Percentiles rank a stretch among this genome's conserved stretches.
Evolutionary conservation across 305 asterid species (phyloP).

Genomic region (Fraxinus albicans): DNA sequence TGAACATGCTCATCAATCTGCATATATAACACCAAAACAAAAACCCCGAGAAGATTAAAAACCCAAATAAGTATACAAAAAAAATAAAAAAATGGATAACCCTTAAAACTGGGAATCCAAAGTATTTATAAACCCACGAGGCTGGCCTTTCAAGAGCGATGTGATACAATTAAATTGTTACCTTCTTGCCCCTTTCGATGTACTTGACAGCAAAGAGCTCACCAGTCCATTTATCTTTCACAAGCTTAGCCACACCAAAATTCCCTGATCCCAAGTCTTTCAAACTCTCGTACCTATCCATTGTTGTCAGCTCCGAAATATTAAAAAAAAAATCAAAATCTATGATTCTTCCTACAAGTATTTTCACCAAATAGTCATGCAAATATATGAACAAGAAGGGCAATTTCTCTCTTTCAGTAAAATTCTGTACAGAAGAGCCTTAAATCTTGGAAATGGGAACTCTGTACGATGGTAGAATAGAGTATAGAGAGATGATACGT

Average conservation of each 20-base stretch:
- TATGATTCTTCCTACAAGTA: background rate
- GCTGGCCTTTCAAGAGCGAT: background rate
- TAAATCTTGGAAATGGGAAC: slow-evolving; percentile 30
- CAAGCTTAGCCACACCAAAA: slow-evolving; percentile 88
- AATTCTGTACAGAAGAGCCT: slow-evolving; percentile 8
- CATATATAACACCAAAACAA: background rate
- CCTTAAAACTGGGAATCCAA: background rate
- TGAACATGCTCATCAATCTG: slow-evolving; percentile 92
- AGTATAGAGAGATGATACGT: slow-evolving; percentile 22
- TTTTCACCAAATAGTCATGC: slow-evolving; percentile 5
- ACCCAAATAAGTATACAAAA: background rate
- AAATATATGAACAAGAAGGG: background rate
- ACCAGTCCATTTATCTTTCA: slow-evolving; percentile 54
- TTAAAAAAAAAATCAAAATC: background rate
- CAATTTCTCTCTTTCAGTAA: background rate
- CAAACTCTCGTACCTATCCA: slow-evolving; percentile 77
- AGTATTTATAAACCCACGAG: background rate
- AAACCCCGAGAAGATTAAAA: background rate
- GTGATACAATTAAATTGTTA: background rate
- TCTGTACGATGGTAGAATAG: background rate
- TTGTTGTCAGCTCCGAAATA: slow-evolving; percentile 23
- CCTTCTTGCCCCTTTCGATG: slow-evolving; percentile 90
- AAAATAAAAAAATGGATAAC: no score
- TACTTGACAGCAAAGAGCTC: slow-evolving; percentile 76
- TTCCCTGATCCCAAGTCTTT: slow-evolving; percentile 85